Conservation (phyloP, 352 stramenopile species). For the Phytophthora brassicae region DNA sequence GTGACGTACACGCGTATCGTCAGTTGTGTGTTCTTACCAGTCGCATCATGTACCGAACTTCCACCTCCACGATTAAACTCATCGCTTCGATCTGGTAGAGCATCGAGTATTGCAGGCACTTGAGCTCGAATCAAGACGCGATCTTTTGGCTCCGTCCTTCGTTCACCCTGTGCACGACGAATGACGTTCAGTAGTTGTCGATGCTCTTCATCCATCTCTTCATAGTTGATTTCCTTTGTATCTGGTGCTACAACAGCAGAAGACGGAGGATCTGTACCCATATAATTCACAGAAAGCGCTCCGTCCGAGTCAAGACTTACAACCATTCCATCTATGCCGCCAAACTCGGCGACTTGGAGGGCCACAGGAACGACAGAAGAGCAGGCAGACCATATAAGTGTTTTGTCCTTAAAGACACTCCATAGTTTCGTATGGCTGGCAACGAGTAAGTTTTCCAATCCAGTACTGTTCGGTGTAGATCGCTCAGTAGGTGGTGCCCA, state of each 20-base stretch:
- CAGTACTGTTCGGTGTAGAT: constrained; percentile 1
- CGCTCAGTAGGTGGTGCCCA: constrained; percentile 19
- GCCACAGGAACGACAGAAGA: constrained; percentile 58
- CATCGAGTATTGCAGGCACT: constrained; percentile 70
- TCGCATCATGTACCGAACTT: constrained; percentile 6
- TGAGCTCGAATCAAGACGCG: constrained; percentile 75
- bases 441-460: constrained; percentile 78
- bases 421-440: constrained; percentile 75
- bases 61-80: constrained; percentile 36
- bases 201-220: constrained; percentile 91
- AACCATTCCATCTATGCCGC: constrained; percentile 76
- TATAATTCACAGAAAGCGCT: constrained; percentile 80
- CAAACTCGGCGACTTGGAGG: constrained; percentile 68
- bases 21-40: constrained; percentile 42
- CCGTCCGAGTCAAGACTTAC: constrained; percentile 79
- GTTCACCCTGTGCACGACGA: constrained; percentile 66
- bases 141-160: constrained; percentile 68
- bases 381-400: constrained; percentile 81
- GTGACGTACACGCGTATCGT: constrained; percentile 85
- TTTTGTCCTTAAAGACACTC: constrained; percentile 77
- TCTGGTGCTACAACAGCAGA: constrained; percentile 65
- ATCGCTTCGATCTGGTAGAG: constrained; percentile 40
- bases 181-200: constrained; percentile 88
- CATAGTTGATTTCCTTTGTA: constrained; percentile 89
- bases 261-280: constrained; percentile 88